phyloP scores from a whole-genome alignment of 768 basidiomycete genomes.

The Lactarius hatsudake region DNA sequence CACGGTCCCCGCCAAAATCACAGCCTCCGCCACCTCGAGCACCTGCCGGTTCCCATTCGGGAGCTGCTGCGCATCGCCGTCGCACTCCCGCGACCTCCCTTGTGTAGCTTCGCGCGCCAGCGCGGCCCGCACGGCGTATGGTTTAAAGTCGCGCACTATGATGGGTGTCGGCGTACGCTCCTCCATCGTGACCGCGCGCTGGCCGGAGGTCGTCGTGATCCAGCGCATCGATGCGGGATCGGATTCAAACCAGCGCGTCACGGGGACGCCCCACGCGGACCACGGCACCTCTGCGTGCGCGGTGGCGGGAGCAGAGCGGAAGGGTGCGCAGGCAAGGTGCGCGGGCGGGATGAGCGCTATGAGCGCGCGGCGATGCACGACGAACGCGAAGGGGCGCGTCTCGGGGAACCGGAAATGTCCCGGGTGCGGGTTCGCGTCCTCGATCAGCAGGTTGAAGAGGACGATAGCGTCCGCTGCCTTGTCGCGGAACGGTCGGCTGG shows the following conservation, averaged over 20 bases:
- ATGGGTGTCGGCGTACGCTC: slow-evolving; percentile 14
- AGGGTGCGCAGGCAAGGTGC: slow-evolving; percentile 8
- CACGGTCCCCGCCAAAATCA: slow-evolving; percentile 11
- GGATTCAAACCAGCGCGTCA: slow-evolving; percentile 31
- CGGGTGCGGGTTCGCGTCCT: slow-evolving; percentile 1
- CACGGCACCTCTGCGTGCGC: slow-evolving; percentile 20
- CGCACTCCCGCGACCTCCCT: neutral
- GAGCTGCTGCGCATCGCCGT: slow-evolving; percentile 6
- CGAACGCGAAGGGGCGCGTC: slow-evolving; percentile 28
- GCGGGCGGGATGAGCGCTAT: slow-evolving; percentile 10
- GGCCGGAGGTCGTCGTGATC: slow-evolving; percentile 36
- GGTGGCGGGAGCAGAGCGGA: neutral
- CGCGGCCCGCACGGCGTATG: slow-evolving; percentile 18
- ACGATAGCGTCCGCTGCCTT: slow-evolving; percentile 30
- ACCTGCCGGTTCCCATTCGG: slow-evolving; percentile 10
- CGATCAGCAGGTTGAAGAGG: slow-evolving; percentile 29
- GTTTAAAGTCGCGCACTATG: slow-evolving; percentile 32
- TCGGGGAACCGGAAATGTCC: slow-evolving; percentile 11
- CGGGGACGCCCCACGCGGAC: slow-evolving; percentile 30
- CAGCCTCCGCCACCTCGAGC: slow-evolving; percentile 13
- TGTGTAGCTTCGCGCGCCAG: slow-evolving; percentile 5
- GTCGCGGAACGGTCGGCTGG: slow-evolving; percentile 29
- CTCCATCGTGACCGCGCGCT: slow-evolving; percentile 30
- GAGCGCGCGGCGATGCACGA: slow-evolving; percentile 31
- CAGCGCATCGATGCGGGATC: slow-evolving; percentile 30